Evolutionary conservation across 2,329 filamentous ascomycete genomes (phyloP).

Genomic region (Colletotrichum zoysiae): DNA sequence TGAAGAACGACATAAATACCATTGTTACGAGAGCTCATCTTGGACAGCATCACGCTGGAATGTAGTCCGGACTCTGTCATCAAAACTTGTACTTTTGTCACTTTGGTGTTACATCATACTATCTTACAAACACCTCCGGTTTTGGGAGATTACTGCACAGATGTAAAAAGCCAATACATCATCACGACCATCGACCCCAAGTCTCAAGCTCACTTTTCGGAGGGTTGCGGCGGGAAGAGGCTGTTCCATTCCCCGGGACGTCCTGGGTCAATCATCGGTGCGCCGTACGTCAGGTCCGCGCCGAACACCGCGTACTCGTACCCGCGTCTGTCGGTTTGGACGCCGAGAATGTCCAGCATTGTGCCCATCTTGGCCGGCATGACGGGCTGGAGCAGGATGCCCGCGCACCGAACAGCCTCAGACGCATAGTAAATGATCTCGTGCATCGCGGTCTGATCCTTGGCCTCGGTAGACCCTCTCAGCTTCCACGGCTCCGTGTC

Average conservation of each 20-base stretch:
- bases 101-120: not conserved
- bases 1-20: not conserved
- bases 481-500: conserved; percentile 77
- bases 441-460: conserved; percentile 60
- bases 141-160: conserved; percentile 1
- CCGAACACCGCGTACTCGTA: conserved; percentile 73
- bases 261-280: conserved; percentile 2
- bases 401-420: conserved; percentile 82
- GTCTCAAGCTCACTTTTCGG: conserved; percentile 9
- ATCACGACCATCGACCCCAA: not conserved
- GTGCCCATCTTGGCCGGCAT: conserved; percentile 83
- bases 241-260: conserved; percentile 22
- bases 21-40: not conserved
- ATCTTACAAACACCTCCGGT: not conserved
- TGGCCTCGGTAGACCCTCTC: conserved; percentile 52
- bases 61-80: not conserved
- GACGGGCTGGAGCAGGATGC: conserved; percentile 89
- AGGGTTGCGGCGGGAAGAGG: conserved; percentile 33
- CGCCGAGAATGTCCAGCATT: conserved; percentile 83
- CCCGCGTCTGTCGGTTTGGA: conserved; percentile 71
- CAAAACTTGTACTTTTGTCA: not conserved
- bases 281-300: conserved; percentile 78
- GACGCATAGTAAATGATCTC: conserved; percentile 76
- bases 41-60: not conserved
- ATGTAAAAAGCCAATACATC: too few species aligned